Evolutionary conservation across 345 rosid genomes (phyloP).

Genomic region (Gossypioides kirkii): DNA sequence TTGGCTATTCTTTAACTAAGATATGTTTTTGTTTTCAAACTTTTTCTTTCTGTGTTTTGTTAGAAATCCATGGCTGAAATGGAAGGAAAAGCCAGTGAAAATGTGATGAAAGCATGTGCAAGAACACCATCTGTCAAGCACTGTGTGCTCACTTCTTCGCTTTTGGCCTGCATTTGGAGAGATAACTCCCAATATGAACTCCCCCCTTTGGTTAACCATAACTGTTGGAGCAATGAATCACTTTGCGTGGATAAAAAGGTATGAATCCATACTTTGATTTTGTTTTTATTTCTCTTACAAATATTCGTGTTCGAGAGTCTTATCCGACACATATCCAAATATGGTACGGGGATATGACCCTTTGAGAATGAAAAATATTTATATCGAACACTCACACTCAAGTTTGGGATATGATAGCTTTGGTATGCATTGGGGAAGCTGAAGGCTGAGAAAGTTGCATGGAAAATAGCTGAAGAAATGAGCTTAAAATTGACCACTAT

Average conservation of each 20-base stretch:
- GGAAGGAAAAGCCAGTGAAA: constrained; percentile 65
- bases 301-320: too few relatives aligned
- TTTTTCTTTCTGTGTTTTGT: background rate
- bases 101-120: constrained; percentile 73
- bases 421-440: constrained; percentile 54
- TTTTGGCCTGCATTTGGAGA: constrained; percentile 73
- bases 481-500: constrained; percentile 29
- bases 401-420: background rate
- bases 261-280: background rate
- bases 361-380: too few relatives aligned
- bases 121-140: constrained; percentile 64
- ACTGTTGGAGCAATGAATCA: constrained; percentile 80
- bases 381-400: background rate
- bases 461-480: constrained; percentile 19
- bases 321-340: too few relatives aligned
- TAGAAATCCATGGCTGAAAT: constrained; percentile 67
- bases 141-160: constrained; percentile 78
- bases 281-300: too few relatives aligned
- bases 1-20: background rate
- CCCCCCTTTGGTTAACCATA: constrained; percentile 46
- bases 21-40: background rate
- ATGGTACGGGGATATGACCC: too few relatives aligned
- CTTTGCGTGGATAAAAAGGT: constrained; percentile 70
- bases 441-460: constrained; percentile 66
- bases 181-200: constrained; percentile 24